Evolutionary conservation across 257 asterid genomes (phyloP), one percentile per base, ranked within the genome.

Genomic region (Solanum peruvianum): DNA sequence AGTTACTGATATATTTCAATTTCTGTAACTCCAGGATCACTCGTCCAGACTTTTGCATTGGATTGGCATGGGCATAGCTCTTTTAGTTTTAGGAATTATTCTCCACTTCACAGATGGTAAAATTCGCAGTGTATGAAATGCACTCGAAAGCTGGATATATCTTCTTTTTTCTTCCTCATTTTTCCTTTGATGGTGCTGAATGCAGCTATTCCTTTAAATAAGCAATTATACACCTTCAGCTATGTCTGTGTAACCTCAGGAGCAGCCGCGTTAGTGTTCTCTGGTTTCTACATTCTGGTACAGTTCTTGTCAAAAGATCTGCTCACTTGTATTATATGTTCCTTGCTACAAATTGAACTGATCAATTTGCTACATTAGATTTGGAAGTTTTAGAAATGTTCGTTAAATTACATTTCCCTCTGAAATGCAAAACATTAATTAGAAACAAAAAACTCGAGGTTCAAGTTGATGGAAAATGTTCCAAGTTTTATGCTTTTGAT

Each of bases 151-250:
- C 25, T 45, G 5, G 41, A 29, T n/a, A 6, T 27, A 41, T 49
- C 21, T 42, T 18, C 35, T 16, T 45, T 67, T 11, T 29, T 5
- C 15, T 33, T 9, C 10, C 58, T n/a, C 88, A 49, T 31, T 37
- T 41, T 23, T 71, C 56, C 82, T 89, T 37, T 64, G 47, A 18
- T 21, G 64, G 29, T 31, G 62, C 49, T 33, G 45, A 42, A 67
- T 91, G 92, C 94, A 95, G 98, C 96, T 73, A 92, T 93, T 90
- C 95, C 98, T 83, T 81, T 94, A 86, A 95, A 95, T 88, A 95
- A 95, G 90, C 98, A 95, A 85, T 88, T 95, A 8, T 95, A 94
- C 90, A 92, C 94, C 21, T 88, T 95, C 92, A 95, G 97, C 92
- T 95, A 95, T 86, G 94, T 92, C 27, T 95, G 95, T 76, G 92